These are phyloP conservation scores for Papiliotrema nemorosa DNA, from an alignment of 1,284 basidiomycete genomes.

Conservation along the genomic window DNA sequence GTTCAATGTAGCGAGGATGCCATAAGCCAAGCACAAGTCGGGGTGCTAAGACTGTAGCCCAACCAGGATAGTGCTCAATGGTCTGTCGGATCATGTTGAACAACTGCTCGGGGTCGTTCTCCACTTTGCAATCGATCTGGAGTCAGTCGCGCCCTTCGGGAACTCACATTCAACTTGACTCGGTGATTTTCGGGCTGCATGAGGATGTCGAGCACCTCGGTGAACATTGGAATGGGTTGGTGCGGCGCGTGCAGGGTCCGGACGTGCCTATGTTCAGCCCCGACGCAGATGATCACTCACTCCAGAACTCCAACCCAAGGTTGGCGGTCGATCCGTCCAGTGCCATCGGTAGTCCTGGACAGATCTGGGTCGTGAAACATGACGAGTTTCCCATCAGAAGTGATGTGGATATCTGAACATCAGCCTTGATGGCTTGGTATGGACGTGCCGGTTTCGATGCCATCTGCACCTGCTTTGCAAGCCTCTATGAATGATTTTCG, in stretches of 20 bases:
- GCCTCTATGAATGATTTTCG: slow-evolving; percentile 88
- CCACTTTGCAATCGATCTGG: slow-evolving; percentile 65
- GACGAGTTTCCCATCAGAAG: slow-evolving; percentile 79
- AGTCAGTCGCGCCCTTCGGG: slow-evolving; percentile 65
- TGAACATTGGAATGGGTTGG: slow-evolving; percentile 84
- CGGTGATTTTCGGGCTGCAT: slow-evolving; percentile 63
- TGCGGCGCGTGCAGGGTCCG: slow-evolving; percentile 75
- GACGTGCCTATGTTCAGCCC: slow-evolving; percentile 55
- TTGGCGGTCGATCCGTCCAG: slow-evolving; percentile 53
- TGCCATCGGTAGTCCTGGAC: slow-evolving; percentile 56
- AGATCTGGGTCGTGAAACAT: slow-evolving; percentile 90
- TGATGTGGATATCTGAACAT: slow-evolving; percentile 86
- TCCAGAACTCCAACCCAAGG: slow-evolving; percentile 50
- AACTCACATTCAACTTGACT: slow-evolving; percentile 71
- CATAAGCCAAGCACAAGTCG: slow-evolving; percentile 75
- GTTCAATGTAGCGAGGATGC: slow-evolving; percentile 62
- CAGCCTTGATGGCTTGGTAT: neutral
- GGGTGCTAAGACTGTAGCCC: slow-evolving; percentile 78
- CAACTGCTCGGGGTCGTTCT: slow-evolving; percentile 82
- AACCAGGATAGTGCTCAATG: slow-evolving; percentile 67
- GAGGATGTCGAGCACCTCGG: slow-evolving; percentile 72
- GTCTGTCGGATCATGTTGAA: slow-evolving; percentile 79
- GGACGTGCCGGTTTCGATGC: slow-evolving; percentile 75
- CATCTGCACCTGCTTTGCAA: slow-evolving; percentile 87
- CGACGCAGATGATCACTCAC: slow-evolving; percentile 21